Base-by-base conservation (phyloP, 208 protist species). In the Paratrypanosoma confusum region DNA sequence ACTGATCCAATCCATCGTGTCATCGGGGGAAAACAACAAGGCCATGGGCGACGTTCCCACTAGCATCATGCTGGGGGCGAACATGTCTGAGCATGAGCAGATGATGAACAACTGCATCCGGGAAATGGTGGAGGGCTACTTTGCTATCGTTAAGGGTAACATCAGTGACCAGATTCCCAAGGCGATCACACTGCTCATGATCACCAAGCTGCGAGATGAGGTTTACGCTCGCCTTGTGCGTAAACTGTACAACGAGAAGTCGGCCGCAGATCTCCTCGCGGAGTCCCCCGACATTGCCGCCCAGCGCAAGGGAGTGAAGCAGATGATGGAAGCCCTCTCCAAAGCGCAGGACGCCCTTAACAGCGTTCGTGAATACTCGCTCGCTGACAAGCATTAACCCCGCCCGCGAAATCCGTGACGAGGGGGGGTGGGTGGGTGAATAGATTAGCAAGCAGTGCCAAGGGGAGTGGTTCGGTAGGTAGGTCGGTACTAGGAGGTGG, bases 101-200 rank as follows among this genome's bases (percentile, higher is more conserved):
- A 58, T 65, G 43, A 81, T 88, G 57, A 78, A 93, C 66, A 71
- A 67, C 51, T 72, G 71, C 23, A 84, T 90, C 27, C 71, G 79
- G 11, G 77, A 89, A 48, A 90, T 93, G 76, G 80, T 93, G 39
- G 81, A 88, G 65, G 80, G 79, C 23, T 96, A 97, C 68, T 96
- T 95, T 36, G 50, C 51, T 5, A 90, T 96, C 54, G 74, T 95
- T 32, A 87, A 93, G 58, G 79, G 76, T 29, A 93, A 83, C 70
- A 73, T 97, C 16, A 50, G 74, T 28, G 96, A 99, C 54, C 75
- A 88, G 48, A 90, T 99, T 5, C 97, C 97, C 29, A 99, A 99
- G 72, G 82, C 90, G 17, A 97, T 98, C 40, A 98, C 97, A 44
- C 80, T 97, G 45, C 96, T 98, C 39, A 84, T 99, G 51, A 97